Percentiles rank a stretch among this genome's conserved stretches.
These are phyloP conservation scores for Nemania serpens DNA, from an alignment of 2,329 filamentous ascomycete species.

Conservation along the genomic window DNA sequence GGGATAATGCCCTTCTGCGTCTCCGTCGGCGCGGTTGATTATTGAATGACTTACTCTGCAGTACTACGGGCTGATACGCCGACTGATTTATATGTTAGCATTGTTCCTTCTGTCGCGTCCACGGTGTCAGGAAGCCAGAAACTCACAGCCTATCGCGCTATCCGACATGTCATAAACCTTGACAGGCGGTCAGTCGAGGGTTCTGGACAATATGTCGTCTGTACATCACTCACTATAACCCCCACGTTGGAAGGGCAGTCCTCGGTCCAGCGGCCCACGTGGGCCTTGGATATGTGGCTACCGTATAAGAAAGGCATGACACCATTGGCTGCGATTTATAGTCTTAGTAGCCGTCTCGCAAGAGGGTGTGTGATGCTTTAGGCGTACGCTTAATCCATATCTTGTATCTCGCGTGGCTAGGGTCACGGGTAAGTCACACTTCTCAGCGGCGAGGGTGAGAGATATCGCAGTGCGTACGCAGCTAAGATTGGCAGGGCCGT, in stretches of 20 bases:
- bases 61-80: conserved; percentile 30
- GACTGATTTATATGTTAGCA: conserved; percentile 21
- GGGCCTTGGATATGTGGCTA: conserved; percentile 73
- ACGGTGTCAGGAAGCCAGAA: not conserved
- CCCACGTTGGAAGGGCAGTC: conserved; percentile 94
- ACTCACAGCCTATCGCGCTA: conserved; percentile 75
- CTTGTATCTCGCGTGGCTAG: conserved; percentile 93
- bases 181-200: not conserved
- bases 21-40: not conserved
- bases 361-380: not conserved
- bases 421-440: conserved; percentile 65
- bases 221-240: conserved; percentile 61
- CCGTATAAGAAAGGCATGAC: conserved; percentile 98
- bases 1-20: not conserved
- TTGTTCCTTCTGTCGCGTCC: not conserved
- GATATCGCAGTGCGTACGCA: conserved; percentile 46
- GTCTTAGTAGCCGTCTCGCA: conserved; percentile 8
- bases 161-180: conserved; percentile 84
- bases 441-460: not conserved
- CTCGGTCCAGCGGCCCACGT: conserved; percentile 50
- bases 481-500: conserved; percentile 86
- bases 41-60: conserved; percentile 19
- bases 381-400: conserved; percentile 81
- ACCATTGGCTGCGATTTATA: conserved; percentile 66
- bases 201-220: not conserved